phyloP scores from a whole-genome alignment of 1,139 yeast species.

The Nakaseomyces kungkrabaensis region DNA sequence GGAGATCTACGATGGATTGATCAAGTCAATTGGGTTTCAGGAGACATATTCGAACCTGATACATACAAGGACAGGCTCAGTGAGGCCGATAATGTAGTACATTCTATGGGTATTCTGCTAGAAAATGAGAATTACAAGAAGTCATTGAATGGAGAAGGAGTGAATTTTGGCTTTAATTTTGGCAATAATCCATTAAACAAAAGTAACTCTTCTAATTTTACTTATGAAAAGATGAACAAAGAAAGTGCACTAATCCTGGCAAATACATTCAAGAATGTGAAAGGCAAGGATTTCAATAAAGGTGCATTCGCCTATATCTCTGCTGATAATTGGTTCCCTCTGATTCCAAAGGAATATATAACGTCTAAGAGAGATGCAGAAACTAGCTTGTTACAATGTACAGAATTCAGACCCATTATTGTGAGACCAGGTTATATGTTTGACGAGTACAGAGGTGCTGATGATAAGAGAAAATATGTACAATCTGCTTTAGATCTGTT shows the following conservation, averaged over 20 bases:
- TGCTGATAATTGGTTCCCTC: slow-evolving; percentile 63
- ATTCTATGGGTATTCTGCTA: slow-evolving; percentile 65
- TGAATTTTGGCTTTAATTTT: slow-evolving; percentile 4
- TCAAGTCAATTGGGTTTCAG: slow-evolving; percentile 59
- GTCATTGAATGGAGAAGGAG: slow-evolving; percentile 1
- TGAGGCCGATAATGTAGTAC: slow-evolving; percentile 62
- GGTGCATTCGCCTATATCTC: slow-evolving; percentile 67
- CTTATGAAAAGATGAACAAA: slow-evolving; percentile 57
- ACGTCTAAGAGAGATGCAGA: slow-evolving; percentile 74
- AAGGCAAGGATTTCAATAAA: slow-evolving; percentile 5
- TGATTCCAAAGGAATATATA: slow-evolving; percentile 61
- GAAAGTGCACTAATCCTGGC: slow-evolving; percentile 64
- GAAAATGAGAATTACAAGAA: slow-evolving; percentile 61
- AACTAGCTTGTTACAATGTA: slow-evolving; percentile 34
- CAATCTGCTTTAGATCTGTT: slow-evolving; percentile 32
- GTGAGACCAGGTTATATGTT: slow-evolving; percentile 80
- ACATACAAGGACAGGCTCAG: slow-evolving; percentile 41
- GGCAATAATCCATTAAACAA: slow-evolving; percentile 44
- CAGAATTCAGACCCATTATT: slow-evolving; percentile 47
- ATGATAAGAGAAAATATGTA: slow-evolving; percentile 30
- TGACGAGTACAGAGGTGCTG: slow-evolving; percentile 37
- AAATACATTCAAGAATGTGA: slow-evolving; percentile 36
- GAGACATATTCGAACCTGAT: slow-evolving; percentile 56
- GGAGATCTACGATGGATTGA: slow-evolving; percentile 40
- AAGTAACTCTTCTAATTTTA: slow-evolving; percentile 30